Evolutionary conservation across 768 basidiomycete species (phyloP).

Genomic region (Trichaptum fuscoviolaceum): DNA sequence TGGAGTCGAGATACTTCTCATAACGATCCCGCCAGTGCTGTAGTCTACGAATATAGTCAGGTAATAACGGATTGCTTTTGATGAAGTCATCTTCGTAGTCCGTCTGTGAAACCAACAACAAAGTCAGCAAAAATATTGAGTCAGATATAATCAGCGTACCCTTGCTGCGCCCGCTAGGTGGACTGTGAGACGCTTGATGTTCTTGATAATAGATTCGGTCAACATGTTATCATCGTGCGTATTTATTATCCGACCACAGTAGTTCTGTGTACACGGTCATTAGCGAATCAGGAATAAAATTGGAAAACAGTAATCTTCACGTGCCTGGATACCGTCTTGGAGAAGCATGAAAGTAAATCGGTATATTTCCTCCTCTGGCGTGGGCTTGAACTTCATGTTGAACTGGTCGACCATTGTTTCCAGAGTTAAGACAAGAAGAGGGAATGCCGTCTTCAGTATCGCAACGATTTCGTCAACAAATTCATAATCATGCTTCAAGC

Average conservation of each 20-base stretch:
- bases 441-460: constrained; percentile 92
- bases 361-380: constrained; percentile 91
- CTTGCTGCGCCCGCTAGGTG: constrained; percentile 55
- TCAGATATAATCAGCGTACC: constrained; percentile 33
- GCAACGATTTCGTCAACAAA: constrained; percentile 91
- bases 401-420: constrained; percentile 98
- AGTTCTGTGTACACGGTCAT: constrained; percentile 41
- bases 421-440: constrained; percentile 88
- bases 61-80: constrained; percentile 66
- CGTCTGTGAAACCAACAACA: constrained; percentile 42
- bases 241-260: constrained; percentile 58
- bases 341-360: constrained; percentile 83
- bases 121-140: not conserved
- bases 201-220: constrained; percentile 46
- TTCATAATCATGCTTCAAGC: constrained; percentile 65
- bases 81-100: constrained; percentile 92
- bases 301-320: constrained; percentile 11
- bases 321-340: constrained; percentile 80
- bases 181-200: constrained; percentile 52
- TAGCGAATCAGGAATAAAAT: constrained; percentile 2
- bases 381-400: constrained; percentile 79
- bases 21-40: constrained; percentile 91
- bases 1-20: constrained; percentile 74
- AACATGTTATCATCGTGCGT: constrained; percentile 67
- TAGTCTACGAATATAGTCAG: constrained; percentile 86